A percentile compares a stretch with the other conserved stretches of the same genome.
Evolutionary conservation across 2,329 filamentous ascomycete species (phyloP).

Genomic region (Fusarium cyanostomum): DNA sequence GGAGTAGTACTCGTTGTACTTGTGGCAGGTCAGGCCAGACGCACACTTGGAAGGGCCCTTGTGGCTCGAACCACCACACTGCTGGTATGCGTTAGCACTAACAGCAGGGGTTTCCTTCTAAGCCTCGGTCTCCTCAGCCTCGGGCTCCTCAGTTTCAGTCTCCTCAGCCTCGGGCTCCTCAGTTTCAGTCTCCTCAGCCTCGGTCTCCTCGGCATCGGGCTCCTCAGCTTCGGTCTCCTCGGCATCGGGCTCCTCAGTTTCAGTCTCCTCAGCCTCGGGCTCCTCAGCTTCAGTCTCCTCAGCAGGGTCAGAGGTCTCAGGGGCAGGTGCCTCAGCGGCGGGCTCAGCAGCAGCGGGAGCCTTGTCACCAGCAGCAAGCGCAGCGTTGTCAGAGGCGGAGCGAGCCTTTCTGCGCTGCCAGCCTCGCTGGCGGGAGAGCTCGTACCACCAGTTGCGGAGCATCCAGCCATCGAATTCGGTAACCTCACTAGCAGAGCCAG

Average conservation of each 20-base stretch:
- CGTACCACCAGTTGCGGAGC: slow-evolving; percentile 57
- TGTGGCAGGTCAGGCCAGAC: slow-evolving; percentile 32
- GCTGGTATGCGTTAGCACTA: slow-evolving; percentile 9
- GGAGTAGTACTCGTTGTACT: slow-evolving; percentile 41
- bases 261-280: too few relatives aligned
- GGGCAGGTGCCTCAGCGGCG: too few relatives aligned
- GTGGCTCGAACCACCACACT: slow-evolving; percentile 38
- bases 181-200: too few relatives aligned
- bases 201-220: background rate
- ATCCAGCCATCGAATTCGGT: slow-evolving; percentile 62
- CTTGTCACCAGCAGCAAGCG: background rate
- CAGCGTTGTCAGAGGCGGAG: background rate
- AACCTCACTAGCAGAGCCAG: slow-evolving; percentile 52
- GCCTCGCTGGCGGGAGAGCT: slow-evolving; percentile 44
- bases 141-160: too few relatives aligned
- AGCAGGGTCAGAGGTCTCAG: background rate
- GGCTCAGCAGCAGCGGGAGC: background rate
- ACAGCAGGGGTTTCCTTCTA: background rate
- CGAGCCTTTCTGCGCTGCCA: slow-evolving; percentile 34
- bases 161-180: too few relatives aligned
- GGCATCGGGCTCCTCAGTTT: too few relatives aligned
- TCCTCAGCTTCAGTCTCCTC: too few relatives aligned
- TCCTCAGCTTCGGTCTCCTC: too few relatives aligned
- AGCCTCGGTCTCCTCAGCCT: background rate
- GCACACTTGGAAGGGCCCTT: slow-evolving; percentile 38